A percentile compares a stretch with the other conserved stretches of the same genome.
Conservation (phyloP, 768 basidiomycete species). For the Amanita molliuscula region DNA sequence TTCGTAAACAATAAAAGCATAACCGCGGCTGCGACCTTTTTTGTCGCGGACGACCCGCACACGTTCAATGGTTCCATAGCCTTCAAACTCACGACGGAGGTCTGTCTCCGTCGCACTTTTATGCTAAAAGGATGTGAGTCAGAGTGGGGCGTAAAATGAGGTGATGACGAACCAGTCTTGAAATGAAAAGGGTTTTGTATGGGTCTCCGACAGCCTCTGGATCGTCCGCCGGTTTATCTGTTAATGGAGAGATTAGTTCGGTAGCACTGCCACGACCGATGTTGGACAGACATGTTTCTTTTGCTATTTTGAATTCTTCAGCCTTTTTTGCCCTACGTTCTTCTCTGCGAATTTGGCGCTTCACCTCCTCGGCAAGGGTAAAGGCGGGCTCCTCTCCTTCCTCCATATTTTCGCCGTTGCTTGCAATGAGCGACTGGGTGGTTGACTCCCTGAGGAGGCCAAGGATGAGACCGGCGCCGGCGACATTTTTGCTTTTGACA, state of each 20-base stretch:
- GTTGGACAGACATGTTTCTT: conserved; percentile 66
- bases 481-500: conserved; percentile 55
- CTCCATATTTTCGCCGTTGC: conserved; percentile 64
- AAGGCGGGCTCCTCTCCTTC: conserved; percentile 77
- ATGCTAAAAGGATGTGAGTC: conserved; percentile 41
- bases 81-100: conserved; percentile 90
- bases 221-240: conserved; percentile 93
- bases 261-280: background rate
- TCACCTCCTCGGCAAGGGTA: conserved; percentile 76
- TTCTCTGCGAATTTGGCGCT: conserved; percentile 68
- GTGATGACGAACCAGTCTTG: conserved; percentile 57
- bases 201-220: conserved; percentile 89
- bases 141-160: conserved; percentile 5
- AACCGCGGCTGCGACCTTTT: conserved; percentile 80
- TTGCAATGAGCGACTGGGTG: conserved; percentile 52
- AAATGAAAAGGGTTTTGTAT: conserved; percentile 96
- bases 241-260: conserved; percentile 7
- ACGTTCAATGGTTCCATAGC: conserved; percentile 89
- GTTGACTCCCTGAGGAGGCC: conserved; percentile 66
- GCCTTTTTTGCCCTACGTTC: conserved; percentile 67
- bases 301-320: conserved; percentile 70
- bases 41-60: conserved; percentile 90
- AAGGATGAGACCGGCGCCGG: conserved; percentile 71
- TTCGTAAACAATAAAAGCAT: conserved; percentile 97
- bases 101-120: conserved; percentile 89